Percentiles rank a stretch among this genome's conserved stretches.
phyloP scores from a whole-genome alignment of 1,139 yeast species.

The Sugiyamaella neomexicana region DNA sequence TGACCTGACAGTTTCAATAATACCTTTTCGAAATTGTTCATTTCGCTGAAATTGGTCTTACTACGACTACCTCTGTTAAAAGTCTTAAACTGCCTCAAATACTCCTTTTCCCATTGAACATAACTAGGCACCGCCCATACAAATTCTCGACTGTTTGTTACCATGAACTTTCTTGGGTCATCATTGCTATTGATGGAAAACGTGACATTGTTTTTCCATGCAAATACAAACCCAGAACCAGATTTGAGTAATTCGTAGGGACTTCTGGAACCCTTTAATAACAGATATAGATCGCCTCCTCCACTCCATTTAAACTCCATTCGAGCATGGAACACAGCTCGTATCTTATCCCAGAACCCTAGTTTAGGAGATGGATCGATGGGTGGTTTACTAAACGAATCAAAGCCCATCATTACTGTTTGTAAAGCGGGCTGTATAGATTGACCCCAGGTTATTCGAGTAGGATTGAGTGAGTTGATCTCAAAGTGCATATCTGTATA shows the following conservation, averaged over 20 bases:
- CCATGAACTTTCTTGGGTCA: constrained; percentile 61
- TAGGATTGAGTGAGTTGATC: constrained; percentile 57
- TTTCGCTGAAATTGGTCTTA: constrained; percentile 32
- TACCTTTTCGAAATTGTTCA: constrained; percentile 44
- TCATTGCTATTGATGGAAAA: constrained; percentile 62
- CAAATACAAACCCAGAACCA: constrained; percentile 76
- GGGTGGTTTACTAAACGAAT: constrained; percentile 78
- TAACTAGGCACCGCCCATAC: constrained; percentile 63
- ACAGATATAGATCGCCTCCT: constrained; percentile 49
- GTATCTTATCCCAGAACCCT: constrained; percentile 79
- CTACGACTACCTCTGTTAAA: constrained; percentile 29
- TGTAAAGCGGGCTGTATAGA: constrained; percentile 83
- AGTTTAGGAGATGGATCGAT: constrained; percentile 80
- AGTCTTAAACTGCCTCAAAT: constrained; percentile 27
- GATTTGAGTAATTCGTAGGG: constrained; percentile 73
- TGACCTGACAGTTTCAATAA: constrained; percentile 55
- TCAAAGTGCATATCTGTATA: constrained; percentile 61
- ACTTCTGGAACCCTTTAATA: constrained; percentile 69
- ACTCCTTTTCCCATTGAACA: constrained; percentile 39
- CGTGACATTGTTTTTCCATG: constrained; percentile 68
- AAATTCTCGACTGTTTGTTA: constrained; percentile 65
- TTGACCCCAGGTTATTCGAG: constrained; percentile 82
- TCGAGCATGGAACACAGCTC: constrained; percentile 60
- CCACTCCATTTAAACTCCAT: constrained; percentile 51
- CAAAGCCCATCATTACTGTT: constrained; percentile 75